phyloP scores from a whole-genome alignment of 331 rosid genomes.

The Ulmus americana region DNA sequence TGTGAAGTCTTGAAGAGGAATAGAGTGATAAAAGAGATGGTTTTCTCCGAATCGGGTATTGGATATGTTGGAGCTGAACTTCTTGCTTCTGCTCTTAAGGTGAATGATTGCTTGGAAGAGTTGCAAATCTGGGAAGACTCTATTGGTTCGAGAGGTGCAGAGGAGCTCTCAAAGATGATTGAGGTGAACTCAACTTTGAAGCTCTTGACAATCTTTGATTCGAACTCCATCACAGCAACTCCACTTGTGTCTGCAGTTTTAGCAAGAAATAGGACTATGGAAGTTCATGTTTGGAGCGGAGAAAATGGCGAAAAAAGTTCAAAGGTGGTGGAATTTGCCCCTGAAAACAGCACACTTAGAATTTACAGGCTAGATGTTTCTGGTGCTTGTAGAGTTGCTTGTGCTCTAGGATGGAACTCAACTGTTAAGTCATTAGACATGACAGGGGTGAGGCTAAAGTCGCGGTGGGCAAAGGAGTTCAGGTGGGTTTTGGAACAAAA shows the following conservation, averaged over 20 bases:
- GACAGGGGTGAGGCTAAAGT: slow-evolving; percentile 72
- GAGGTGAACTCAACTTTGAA: slow-evolving; percentile 75
- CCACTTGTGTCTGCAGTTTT: slow-evolving; percentile 82
- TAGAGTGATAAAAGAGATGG: slow-evolving; percentile 62
- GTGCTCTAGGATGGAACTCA: slow-evolving; percentile 74
- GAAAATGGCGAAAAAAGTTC: slow-evolving; percentile 58
- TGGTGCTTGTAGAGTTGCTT: slow-evolving; percentile 73
- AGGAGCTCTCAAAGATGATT: slow-evolving; percentile 86
- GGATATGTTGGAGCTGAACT: slow-evolving; percentile 62
- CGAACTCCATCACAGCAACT: slow-evolving; percentile 58
- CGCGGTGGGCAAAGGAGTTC: slow-evolving; percentile 80
- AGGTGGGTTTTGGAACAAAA: slow-evolving; percentile 83
- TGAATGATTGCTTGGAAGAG: slow-evolving; percentile 66
- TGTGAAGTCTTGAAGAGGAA: slow-evolving; percentile 47
- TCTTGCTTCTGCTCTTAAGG: slow-evolving; percentile 69
- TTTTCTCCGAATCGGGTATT: slow-evolving; percentile 62
- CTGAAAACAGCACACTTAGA: slow-evolving; percentile 55
- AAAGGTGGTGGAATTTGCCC: slow-evolving; percentile 83
- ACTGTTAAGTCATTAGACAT: slow-evolving; percentile 70
- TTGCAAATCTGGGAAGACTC: slow-evolving; percentile 93
- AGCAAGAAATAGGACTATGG: slow-evolving; percentile 70
- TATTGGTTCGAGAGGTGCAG: slow-evolving; percentile 77
- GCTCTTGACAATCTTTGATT: slow-evolving; percentile 68
- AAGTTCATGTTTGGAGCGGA: slow-evolving; percentile 84
- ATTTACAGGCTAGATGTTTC: slow-evolving; percentile 60